These are phyloP conservation scores for Pelargonium australe DNA, from an alignment of 441 rosid genomes.

Conservation along the genomic window DNA sequence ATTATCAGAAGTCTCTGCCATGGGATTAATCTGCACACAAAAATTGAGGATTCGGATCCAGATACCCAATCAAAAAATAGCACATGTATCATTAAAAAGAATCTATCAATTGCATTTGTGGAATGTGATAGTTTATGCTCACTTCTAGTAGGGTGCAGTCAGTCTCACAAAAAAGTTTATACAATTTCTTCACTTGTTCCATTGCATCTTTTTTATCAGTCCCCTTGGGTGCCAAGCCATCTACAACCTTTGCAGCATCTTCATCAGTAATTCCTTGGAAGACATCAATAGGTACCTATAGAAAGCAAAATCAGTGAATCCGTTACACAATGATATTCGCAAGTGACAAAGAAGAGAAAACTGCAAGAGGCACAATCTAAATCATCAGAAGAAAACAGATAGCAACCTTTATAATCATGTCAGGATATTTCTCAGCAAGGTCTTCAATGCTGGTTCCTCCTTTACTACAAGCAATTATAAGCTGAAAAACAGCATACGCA, in stretches of 20 bases:
- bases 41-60: conserved; percentile 12
- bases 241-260: conserved; percentile 95
- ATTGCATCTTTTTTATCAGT: conserved; percentile 78
- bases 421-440: conserved; percentile 93
- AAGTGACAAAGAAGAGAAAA: not conserved
- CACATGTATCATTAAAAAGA: not conserved
- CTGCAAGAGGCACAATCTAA: not conserved
- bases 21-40: conserved; percentile 75
- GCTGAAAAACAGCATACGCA: conserved; percentile 37
- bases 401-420: conserved; percentile 84
- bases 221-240: conserved; percentile 78
- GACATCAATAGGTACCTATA: conserved; percentile 85
- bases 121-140: conserved; percentile 29
- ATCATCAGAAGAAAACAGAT: conserved; percentile 6
- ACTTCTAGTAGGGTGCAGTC: conserved; percentile 98
- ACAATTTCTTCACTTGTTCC: conserved; percentile 95
- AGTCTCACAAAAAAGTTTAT: conserved; percentile 63
- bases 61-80: conserved; percentile 10
- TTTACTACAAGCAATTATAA: conserved; percentile 86
- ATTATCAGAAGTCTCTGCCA: conserved; percentile 80
- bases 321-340: conserved; percentile 13
- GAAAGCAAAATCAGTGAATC: conserved; percentile 19
- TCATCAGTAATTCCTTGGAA: conserved; percentile 89
- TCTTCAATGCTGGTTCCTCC: conserved; percentile 99
- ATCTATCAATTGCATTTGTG: not conserved